Percentiles rank a stretch among this genome's conserved stretches.
Conservation (phyloP, 2,329 filamentous ascomycete genomes). For the Fusarium albosuccineum region DNA sequence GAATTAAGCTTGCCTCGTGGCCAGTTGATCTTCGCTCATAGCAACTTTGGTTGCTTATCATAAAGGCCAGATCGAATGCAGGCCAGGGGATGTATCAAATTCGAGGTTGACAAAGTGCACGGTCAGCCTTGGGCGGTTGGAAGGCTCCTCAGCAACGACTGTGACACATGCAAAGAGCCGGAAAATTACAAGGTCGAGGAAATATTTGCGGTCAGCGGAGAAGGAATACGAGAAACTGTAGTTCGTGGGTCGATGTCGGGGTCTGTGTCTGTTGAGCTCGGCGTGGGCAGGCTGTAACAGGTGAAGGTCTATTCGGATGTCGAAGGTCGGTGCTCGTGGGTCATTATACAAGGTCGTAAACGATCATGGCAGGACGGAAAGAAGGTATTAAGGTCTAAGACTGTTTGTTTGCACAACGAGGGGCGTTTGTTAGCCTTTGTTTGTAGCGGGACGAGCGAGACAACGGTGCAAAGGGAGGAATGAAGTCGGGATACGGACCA, state of each 20-base stretch:
- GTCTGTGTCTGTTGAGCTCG: slow-evolving; percentile 30
- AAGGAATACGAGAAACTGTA: slow-evolving; percentile 13
- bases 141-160: slow-evolving; percentile 32
- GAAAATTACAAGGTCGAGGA: slow-evolving; percentile 11
- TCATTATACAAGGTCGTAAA: slow-evolving; percentile 47
- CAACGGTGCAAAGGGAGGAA: slow-evolving; percentile 40
- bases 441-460: slow-evolving; percentile 29
- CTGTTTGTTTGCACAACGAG: slow-evolving; percentile 35
- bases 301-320: slow-evolving; percentile 41
- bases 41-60: slow-evolving; percentile 56
- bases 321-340: slow-evolving; percentile 41
- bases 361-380: slow-evolving; percentile 42
- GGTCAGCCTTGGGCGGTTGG: slow-evolving; percentile 29
- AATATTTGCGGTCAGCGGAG: neutral
- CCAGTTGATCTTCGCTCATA: slow-evolving; percentile 73
- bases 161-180: slow-evolving; percentile 37
- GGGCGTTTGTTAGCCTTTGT: slow-evolving; percentile 39
- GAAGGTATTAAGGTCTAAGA: slow-evolving; percentile 48
- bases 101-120: slow-evolving; percentile 39
- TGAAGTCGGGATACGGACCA: slow-evolving; percentile 41
- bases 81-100: slow-evolving; percentile 30
- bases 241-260: slow-evolving; percentile 16
- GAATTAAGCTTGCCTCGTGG: slow-evolving; percentile 62
- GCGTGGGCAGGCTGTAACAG: slow-evolving; percentile 35
- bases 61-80: slow-evolving; percentile 40